Evolutionary conservation across 768 basidiomycete genomes (phyloP), one percentile per base, ranked within the genome.

Genomic region (Hypholoma sublateritium): DNA sequence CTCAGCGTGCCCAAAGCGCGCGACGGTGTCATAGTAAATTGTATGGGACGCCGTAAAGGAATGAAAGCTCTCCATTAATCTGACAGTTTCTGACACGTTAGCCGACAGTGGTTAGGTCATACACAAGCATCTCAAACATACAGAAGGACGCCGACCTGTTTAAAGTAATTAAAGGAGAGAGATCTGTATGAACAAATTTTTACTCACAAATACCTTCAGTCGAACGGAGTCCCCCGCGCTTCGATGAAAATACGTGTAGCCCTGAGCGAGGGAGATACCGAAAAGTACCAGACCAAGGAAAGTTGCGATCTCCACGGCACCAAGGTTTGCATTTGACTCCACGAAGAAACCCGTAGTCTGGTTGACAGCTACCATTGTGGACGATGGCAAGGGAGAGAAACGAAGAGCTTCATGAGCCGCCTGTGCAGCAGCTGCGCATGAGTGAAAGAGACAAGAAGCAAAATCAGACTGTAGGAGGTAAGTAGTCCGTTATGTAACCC

Each of bases 21-120:
- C 53, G 0, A 64, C 56, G 22, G 62, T 64, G n/a, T 64, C 62
- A 41, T 59, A 64, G 53, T 61, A 64, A 14, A 64, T 59, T 3
- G 60, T 58, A 17, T 64, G 62, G 8, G 60, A 57, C 22, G 62
- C 59, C 28, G 60, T 64, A 46, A 61, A 61, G 0, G 60, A 64
- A 17, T 61, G 59, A 36, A 57, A 64, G 17, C 56, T 34, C 35
- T 59, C 62, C 45, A 64, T 49, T n/a, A 59, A 32, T 32, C 28
- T 32, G 28, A 32, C 28, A 32, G 28, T 32, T 32, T 9, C 28
- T 32, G 28, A 32, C 2, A 32, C 9, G 28, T 32, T 32, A 46
- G 14, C 59, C 59, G 28, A 35, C 8, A 16, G 24, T 28, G 16
- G 41, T 5, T 14, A 16, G 22, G 22, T 43, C 41, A 42, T n/a